Evolutionary conservation across 1,284 basidiomycete genomes (phyloP).

Genomic region (Vanrija sp.): DNA sequence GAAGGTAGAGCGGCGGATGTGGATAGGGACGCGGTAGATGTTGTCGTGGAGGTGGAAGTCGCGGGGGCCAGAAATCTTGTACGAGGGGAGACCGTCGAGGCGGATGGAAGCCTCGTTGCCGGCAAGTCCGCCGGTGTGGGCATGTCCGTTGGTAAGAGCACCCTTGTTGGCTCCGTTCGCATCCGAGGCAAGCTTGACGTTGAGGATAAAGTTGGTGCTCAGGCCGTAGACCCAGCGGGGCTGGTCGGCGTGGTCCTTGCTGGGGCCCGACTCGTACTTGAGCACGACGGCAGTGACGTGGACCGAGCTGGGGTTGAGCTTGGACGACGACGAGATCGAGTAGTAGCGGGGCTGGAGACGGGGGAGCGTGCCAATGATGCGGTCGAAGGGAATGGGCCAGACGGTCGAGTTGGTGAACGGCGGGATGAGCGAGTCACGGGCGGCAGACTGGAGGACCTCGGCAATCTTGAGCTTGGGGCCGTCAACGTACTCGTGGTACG

Average conservation of each 20-base stretch:
- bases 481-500: conserved; percentile 70
- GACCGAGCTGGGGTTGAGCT: conserved; percentile 78
- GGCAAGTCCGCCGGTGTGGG: conserved; percentile 11
- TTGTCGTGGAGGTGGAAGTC: conserved; percentile 65
- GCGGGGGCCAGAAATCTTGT: conserved; percentile 84
- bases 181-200: conserved; percentile 69
- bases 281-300: conserved; percentile 94
- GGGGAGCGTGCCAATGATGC: conserved; percentile 85
- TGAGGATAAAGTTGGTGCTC: conserved; percentile 86
- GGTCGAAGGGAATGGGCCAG: conserved; percentile 93
- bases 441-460: conserved; percentile 80
- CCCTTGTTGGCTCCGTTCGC: background rate
- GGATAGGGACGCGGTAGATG: conserved; percentile 81
- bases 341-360: conserved; percentile 96
- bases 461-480: conserved; percentile 83
- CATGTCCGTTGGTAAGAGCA: background rate
- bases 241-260: conserved; percentile 52
- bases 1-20: conserved; percentile 94
- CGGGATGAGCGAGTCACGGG: conserved; percentile 64
- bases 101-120: conserved; percentile 10
- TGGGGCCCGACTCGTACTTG: conserved; percentile 71
- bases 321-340: conserved; percentile 96
- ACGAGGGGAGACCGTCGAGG: conserved; percentile 56
- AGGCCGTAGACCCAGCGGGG: conserved; percentile 70
- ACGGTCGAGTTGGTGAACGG: conserved; percentile 62